Percentiles rank a stretch among this genome's conserved stretches.
Evolutionary conservation across 2,329 filamentous ascomycete genomes (phyloP).

Genomic region (Fusarium musae): DNA sequence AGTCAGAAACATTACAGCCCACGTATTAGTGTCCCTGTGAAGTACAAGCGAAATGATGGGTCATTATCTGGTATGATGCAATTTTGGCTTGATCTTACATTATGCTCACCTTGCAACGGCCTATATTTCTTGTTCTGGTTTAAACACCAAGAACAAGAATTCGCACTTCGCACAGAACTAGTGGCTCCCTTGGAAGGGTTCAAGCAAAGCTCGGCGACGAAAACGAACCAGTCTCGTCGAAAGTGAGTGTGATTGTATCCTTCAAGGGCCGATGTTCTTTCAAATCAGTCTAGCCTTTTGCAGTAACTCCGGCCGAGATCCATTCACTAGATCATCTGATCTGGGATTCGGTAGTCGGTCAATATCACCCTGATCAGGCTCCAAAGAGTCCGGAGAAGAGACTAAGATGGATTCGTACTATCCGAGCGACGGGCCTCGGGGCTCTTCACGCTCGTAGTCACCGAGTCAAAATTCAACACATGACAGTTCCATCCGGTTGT

Average conservation of each 20-base stretch:
- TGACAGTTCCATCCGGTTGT: neutral
- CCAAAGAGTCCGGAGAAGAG: neutral
- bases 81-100: neutral
- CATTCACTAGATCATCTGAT: neutral
- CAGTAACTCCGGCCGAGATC: neutral
- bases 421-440: neutral
- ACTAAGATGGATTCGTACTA: neutral
- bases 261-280: neutral
- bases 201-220: neutral
- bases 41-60: neutral
- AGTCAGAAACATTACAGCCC: neutral
- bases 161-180: neutral
- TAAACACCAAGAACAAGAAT: neutral
- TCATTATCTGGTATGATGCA: neutral
- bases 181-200: neutral
- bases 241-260: neutral
- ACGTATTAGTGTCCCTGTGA: neutral
- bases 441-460: neutral
- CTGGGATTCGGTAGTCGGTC: neutral
- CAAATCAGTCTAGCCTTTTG: neutral
- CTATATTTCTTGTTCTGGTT: neutral
- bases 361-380: neutral
- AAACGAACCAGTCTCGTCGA: neutral
- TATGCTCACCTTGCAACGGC: neutral
- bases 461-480: fast-evolving